Conservation (phyloP, 768 basidiomycete species). For the Tylopilus balloui region DNA sequence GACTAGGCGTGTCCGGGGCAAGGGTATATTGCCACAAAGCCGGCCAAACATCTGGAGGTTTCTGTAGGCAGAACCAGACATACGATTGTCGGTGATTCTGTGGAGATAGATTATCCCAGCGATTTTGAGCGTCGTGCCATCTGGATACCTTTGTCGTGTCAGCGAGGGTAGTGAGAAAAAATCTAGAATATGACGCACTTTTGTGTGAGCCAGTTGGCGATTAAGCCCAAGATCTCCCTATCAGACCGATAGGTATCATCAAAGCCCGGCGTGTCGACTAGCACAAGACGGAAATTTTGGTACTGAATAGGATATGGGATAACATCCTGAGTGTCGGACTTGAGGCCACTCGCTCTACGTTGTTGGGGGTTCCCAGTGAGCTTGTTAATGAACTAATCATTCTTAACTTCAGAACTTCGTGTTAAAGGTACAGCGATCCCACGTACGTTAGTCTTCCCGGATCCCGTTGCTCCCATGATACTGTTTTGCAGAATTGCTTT, state of each 20-base stretch:
- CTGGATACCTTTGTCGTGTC: slow-evolving; percentile 7
- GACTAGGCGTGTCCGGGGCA: slow-evolving; percentile 31
- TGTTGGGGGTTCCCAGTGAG: slow-evolving; percentile 2
- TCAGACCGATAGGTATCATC: slow-evolving; percentile 19
- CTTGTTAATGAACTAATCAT: slow-evolving; percentile 12
- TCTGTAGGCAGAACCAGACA: slow-evolving; percentile 28
- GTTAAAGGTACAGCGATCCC: neutral
- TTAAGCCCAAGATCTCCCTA: slow-evolving; percentile 3
- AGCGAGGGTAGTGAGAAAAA: neutral
- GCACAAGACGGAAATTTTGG: slow-evolving; percentile 1
- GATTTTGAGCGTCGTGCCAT: slow-evolving; percentile 7
- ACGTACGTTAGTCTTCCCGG: neutral
- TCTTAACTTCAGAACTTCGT: neutral
- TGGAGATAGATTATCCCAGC: slow-evolving; percentile 34
- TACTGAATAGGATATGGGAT: neutral
- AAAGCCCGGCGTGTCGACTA: slow-evolving; percentile 21
- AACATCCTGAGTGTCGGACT: slow-evolving; percentile 11
- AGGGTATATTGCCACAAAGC: slow-evolving; percentile 32
- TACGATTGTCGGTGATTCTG: slow-evolving; percentile 33
- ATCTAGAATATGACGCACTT: slow-evolving; percentile 4
- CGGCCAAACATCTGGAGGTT: slow-evolving; percentile 33
- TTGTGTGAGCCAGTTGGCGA: slow-evolving; percentile 19
- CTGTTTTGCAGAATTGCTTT: neutral
- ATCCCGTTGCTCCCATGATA: neutral
- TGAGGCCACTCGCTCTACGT: neutral